These are phyloP conservation scores for Pseudogymnoascus sp. DNA, from an alignment of 2,329 filamentous ascomycete genomes.

Conservation along the genomic window DNA sequence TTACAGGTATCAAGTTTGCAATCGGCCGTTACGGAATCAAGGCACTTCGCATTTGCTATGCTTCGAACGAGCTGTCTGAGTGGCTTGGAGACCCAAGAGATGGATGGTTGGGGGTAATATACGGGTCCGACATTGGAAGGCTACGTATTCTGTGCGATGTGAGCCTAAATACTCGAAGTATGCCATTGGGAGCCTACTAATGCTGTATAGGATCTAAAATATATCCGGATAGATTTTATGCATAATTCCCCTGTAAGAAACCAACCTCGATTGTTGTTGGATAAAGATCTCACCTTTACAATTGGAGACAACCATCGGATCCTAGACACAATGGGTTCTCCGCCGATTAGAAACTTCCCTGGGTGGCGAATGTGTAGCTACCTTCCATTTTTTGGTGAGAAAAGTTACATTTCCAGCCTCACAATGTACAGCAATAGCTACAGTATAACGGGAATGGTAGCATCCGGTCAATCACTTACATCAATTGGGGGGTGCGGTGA, in stretches of 20 bases:
- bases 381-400: background rate
- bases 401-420: background rate
- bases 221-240: conserved; percentile 5
- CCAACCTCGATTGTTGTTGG: background rate
- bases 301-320: background rate
- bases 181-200: background rate
- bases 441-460: background rate
- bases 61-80: background rate
- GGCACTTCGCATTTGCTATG: conserved; percentile 2
- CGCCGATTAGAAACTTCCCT: background rate
- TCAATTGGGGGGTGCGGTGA: background rate
- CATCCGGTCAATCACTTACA: background rate
- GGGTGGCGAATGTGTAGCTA: conserved; percentile 7
- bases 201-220: background rate
- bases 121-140: background rate
- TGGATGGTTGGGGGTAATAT: conserved; percentile 8
- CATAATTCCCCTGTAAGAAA: background rate
- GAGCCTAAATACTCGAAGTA: background rate
- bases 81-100: conserved; percentile 2
- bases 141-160: conserved; percentile 8
- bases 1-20: conserved; percentile 6
- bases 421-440: background rate
- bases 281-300: background rate
- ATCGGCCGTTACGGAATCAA: conserved; percentile 6
- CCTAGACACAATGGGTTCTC: background rate